phyloP scores from a whole-genome alignment of 2,329 filamentous ascomycete species.

The Albophoma yamanashiensis region DNA sequence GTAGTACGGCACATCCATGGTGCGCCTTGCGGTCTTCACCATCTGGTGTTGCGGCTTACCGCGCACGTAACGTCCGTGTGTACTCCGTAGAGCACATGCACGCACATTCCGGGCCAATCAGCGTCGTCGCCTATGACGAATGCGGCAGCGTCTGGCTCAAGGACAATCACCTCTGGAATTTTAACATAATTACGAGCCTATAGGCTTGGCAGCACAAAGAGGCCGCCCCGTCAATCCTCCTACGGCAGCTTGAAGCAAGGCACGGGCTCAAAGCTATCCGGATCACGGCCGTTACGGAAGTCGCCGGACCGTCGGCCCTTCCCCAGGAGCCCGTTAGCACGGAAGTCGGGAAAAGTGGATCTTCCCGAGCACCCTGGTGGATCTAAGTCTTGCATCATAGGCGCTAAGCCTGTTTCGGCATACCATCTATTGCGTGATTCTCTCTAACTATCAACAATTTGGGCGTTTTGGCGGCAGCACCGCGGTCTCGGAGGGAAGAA shows the following conservation, averaged over 20 bases:
- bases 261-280: background rate
- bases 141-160: background rate
- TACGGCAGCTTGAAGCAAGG: background rate
- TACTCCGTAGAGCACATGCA: background rate
- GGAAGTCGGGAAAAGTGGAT: constrained; percentile 25
- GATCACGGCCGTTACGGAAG: background rate
- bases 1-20: background rate
- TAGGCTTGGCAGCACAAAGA: background rate
- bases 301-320: background rate
- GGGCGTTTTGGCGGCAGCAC: constrained; percentile 7
- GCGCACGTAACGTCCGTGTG: background rate
- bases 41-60: background rate
- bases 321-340: background rate
- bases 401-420: constrained; percentile 18
- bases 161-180: background rate
- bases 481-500: background rate
- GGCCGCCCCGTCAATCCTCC: background rate
- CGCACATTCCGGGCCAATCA: background rate
- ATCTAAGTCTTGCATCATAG: constrained; percentile 13
- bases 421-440: constrained; percentile 29
- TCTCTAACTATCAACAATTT: constrained; percentile 25
- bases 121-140: background rate
- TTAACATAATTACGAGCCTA: background rate
- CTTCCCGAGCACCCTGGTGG: constrained; percentile 5
- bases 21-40: background rate